Evolutionary conservation across 306 rosid genomes (phyloP).

Genomic region (Argentina anserina): DNA sequence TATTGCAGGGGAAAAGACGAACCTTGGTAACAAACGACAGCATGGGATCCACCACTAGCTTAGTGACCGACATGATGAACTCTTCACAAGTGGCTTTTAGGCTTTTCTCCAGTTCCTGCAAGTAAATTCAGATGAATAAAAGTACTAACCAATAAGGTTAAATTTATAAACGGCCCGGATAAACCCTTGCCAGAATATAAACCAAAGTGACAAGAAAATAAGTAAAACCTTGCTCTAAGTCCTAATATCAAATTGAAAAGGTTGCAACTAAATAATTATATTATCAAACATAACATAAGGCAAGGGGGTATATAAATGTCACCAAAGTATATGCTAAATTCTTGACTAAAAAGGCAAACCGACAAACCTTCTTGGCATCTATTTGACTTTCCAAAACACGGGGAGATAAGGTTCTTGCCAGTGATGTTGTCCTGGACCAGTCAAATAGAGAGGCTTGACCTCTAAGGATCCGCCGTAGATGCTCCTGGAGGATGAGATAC

Average conservation of each 20-base stretch:
- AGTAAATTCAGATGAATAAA: conserved; percentile 18
- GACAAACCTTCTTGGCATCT: conserved; percentile 93
- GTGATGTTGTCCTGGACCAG: conserved; percentile 88
- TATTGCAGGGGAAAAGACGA: conserved; percentile 24
- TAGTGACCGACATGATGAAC: conserved; percentile 93
- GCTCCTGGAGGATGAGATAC: conserved; percentile 61
- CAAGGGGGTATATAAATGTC: background rate
- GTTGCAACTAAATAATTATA: background rate
- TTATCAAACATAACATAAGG: background rate
- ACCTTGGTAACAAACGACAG: conserved; percentile 99
- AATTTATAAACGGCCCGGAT: too few relatives aligned
- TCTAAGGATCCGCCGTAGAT: conserved; percentile 88
- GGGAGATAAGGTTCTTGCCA: conserved; percentile 94
- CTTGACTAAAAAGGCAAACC: conserved; percentile 20
- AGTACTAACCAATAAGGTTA: background rate
- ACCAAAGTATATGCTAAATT: conserved; percentile 3
- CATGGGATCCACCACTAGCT: conserved; percentile 96
- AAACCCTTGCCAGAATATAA: background rate
- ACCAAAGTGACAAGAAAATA: background rate
- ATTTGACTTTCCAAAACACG: conserved; percentile 97
- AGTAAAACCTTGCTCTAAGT: background rate
- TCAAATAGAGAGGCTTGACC: conserved; percentile 97
- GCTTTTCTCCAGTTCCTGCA: conserved; percentile 94
- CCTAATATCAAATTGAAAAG: background rate
- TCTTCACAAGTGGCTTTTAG: conserved; percentile 96